Percentiles rank a stretch among this genome's conserved stretches.
Evolutionary conservation across 2,329 filamentous ascomycete species (phyloP).

Genomic region (Ceratocystis smalleyi): DNA sequence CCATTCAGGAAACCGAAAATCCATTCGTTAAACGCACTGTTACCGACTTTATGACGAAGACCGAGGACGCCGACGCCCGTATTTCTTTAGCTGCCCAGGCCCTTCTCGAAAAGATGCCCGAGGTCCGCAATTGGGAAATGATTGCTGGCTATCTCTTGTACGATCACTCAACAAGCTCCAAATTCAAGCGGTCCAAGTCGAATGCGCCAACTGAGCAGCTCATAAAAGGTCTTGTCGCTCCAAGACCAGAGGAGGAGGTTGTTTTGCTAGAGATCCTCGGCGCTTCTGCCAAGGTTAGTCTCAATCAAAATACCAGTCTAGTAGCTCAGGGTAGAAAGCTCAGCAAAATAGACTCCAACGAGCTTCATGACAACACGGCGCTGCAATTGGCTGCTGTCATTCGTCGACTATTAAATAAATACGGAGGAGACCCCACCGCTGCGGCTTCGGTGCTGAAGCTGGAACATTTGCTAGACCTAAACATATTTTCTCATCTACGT

Average conservation of each 20-base stretch:
- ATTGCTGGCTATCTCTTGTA: constrained; percentile 81
- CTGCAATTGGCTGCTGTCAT: constrained; percentile 64
- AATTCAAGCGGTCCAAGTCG: constrained; percentile 27
- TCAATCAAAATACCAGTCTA: constrained; percentile 34
- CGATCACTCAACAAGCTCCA: constrained; percentile 61
- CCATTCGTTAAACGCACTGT: constrained; percentile 23
- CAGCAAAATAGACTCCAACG: constrained; percentile 47
- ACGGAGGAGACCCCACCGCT: constrained; percentile 73
- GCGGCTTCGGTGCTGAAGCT: constrained; percentile 73
- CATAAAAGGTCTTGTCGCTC: constrained; percentile 57
- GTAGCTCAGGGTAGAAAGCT: constrained; percentile 32
- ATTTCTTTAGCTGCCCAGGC: constrained; percentile 76
- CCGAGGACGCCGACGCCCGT: constrained; percentile 56
- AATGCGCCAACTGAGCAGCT: constrained; percentile 40
- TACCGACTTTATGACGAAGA: constrained; percentile 42
- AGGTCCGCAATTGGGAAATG: constrained; percentile 74
- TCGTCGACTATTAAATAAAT: constrained; percentile 79
- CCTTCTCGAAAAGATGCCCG: constrained; percentile 65
- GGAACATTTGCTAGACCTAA: constrained; percentile 72
- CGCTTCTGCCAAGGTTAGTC: constrained; percentile 59
- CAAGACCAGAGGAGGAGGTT: constrained; percentile 61
- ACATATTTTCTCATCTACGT: constrained; percentile 74
- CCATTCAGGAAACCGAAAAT: constrained; percentile 13
- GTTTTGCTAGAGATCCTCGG: constrained; percentile 79
- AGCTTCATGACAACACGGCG: constrained; percentile 64